Base-by-base conservation (phyloP, 2,329 filamentous ascomycete genomes). In the Septoria linicola region DNA sequence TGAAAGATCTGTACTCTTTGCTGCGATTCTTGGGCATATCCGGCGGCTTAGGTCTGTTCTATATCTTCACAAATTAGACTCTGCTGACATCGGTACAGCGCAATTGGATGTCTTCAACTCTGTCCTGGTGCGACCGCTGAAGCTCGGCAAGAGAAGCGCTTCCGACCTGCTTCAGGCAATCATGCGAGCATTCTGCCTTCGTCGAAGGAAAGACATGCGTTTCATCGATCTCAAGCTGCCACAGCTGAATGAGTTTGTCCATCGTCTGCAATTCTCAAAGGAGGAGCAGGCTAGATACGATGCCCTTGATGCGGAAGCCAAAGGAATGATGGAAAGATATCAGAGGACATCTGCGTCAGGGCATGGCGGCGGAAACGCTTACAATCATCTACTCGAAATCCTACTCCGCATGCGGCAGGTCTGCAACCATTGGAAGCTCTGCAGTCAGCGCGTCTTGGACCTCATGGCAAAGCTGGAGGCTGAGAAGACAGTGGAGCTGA, bases 351-450 rank as follows among this genome's bases (percentile, higher is more conserved):
- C 46, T n/a, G 46, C 21, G 21, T 34, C 37, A 14, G 53, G 32
- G 10, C 42, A 55, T 30, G 42, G 37, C 21, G 65, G 66, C 0
- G 72, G 46, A 11, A 76, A 81, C 2, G 78, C 78, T 1, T 95
- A 93, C 65, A 83, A 86, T 7, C 81, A 85, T 62, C 77, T 96
- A 1, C 78, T 96, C 8, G 89, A 95, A 69, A 81, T 90, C 13
- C 77, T 96, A 3, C 80, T 96, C 4, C 84, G 91, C 10, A 80
- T 95, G 59, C 82, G 91, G 14, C 90, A 96, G 71, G 80, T 87
- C 67, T 96, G 90, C 70, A 90, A 92, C 59, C 90, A 95, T 67
- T 95, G 89, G 88, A 84, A 85, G 7, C 78, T 96, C 8, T 89
- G 88, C 64, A 85, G 84, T 42, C 78, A 86, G 57, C 83, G 88